Base-by-base conservation (phyloP, 2,329 filamentous ascomycete genomes). In the Dactylonectria macrodidyma region DNA sequence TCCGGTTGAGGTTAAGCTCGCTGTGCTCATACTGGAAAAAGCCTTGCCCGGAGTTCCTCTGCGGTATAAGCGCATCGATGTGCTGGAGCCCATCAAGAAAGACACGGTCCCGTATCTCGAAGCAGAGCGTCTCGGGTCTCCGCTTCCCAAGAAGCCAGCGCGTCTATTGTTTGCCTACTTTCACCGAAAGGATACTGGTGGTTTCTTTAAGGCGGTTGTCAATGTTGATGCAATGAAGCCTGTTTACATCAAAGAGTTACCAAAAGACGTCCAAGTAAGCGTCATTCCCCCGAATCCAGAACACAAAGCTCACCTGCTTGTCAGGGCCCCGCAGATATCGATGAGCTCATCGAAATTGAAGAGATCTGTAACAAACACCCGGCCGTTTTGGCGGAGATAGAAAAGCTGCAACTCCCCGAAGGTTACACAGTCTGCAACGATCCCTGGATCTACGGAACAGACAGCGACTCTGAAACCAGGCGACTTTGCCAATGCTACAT, bases 361-460 rank as follows among this genome's bases (percentile, higher is more conserved):
- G 52, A 65, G 8, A 22, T 48, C 11, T 64, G 60, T 24, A 44
- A 50, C 24, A 52, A 47, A 6, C 60, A 67, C 10, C 60, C 65
- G 3, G 54, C 26, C 7, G 65, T 67, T 11, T 9, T 63, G 14
- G 58, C 44, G 1, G 65, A 67, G 26, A 46, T 67, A 5, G 55
- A 63, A 22, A 67, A 67, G 55, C 24, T 67, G 44, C 44, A 64
- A 5, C 60, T 67, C 14, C 65, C 65, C 6, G 16, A 47, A 2
- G 50, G 65, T 9, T 50, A 34, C 10, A 57, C 56, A 24, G 65
- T 67, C 12, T 59, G 54, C 44, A 64, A 64, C 2, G 65, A 67
- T 41, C 65, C 65, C 4, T 67, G 65, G 65, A 48, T 46, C 5
- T 67, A 67, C 34, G 51, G 65, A 12, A 65, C 60, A 11, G 65